A percentile compares a stretch with the other conserved stretches of the same genome.
Conservation (phyloP, 495 filamentous ascomycete genomes). For the Cetradonia linearis region DNA sequence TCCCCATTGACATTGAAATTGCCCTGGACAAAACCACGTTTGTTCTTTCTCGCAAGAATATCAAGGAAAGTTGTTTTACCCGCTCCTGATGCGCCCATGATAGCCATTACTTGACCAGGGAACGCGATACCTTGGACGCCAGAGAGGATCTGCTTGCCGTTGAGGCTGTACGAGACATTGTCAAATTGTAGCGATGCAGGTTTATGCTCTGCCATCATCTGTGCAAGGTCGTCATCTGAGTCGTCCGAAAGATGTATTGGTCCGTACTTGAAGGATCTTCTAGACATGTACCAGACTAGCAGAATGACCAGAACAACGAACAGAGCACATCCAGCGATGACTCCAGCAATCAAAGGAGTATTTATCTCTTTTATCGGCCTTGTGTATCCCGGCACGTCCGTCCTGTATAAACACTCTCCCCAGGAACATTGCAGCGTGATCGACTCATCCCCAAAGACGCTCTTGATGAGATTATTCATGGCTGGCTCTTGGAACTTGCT, state of each 20-base stretch:
- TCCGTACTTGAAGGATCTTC: conserved; percentile 58
- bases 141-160: conserved; percentile 76
- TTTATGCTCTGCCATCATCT: conserved; percentile 81
- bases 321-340: conserved; percentile 77
- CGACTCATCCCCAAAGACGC: conserved; percentile 80
- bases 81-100: conserved; percentile 96
- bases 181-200: conserved; percentile 83
- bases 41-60: conserved; percentile 95
- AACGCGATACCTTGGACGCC: conserved; percentile 74
- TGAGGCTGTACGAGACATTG: conserved; percentile 75
- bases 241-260: conserved; percentile 72
- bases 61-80: conserved; percentile 97
- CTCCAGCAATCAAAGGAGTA: conserved; percentile 87
- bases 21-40: conserved; percentile 67
- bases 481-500: conserved; percentile 82
- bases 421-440: conserved; percentile 74
- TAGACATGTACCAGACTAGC: conserved; percentile 78
- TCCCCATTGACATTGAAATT: conserved; percentile 93
- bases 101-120: conserved; percentile 85
- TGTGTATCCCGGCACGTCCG: conserved; percentile 83
- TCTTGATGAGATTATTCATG: conserved; percentile 80
- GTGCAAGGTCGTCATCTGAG: conserved; percentile 77
- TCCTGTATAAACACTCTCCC: conserved; percentile 86
- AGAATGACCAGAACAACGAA: conserved; percentile 82
- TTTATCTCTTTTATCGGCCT: conserved; percentile 91